Conservation (phyloP, 2,329 filamentous ascomycete genomes). For the Scedosporium minutisporum region DNA sequence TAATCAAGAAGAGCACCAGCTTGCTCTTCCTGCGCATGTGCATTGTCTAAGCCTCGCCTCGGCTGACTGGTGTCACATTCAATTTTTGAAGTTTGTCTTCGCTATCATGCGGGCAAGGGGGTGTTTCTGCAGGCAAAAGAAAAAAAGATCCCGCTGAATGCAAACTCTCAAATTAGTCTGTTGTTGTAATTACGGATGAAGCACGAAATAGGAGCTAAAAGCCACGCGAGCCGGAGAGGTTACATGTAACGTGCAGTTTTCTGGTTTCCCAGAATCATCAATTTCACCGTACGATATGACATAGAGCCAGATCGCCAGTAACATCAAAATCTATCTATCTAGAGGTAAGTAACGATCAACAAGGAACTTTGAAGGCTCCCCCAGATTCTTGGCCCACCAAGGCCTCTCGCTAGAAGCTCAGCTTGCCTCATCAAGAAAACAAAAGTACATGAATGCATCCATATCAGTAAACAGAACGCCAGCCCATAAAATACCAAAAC, state of each 20-base stretch:
- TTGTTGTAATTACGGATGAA: not conserved
- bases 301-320: not conserved
- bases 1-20: too few relatives aligned
- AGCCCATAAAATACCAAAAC: not conserved
- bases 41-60: too few relatives aligned
- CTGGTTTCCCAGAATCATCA: too few relatives aligned
- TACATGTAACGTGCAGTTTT: too few relatives aligned
- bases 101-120: not conserved
- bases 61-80: too few relatives aligned
- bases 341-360: not conserved
- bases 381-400: not conserved
- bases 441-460: not conserved
- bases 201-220: not conserved
- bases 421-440: not conserved
- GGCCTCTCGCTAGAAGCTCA: not conserved
- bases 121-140: not conserved
- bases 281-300: too few relatives aligned
- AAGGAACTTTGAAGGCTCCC: too few relatives aligned
- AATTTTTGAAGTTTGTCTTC: not conserved
- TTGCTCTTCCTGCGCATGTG: too few relatives aligned
- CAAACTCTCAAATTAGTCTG: too few relatives aligned
- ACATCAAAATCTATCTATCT: not conserved
- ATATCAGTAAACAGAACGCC: not conserved
- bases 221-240: not conserved
- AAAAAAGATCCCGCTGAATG: not conserved